Evolutionary conservation across 257 asterid species (phyloP).

Genomic region (Catharanthus roseus): DNA sequence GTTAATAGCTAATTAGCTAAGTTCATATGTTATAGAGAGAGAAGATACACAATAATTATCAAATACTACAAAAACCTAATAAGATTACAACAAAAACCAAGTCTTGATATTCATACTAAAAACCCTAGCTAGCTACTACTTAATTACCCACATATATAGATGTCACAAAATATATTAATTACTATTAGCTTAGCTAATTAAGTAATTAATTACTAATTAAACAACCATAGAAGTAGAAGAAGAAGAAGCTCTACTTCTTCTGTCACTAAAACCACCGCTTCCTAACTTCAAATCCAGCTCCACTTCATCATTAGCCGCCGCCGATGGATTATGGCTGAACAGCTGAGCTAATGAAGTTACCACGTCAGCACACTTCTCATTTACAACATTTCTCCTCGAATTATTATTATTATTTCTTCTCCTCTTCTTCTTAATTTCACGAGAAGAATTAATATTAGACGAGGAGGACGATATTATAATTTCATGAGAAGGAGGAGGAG

Average conservation of each 20-base stretch:
- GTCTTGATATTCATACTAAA: not conserved
- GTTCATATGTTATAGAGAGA: not conserved
- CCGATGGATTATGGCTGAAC: conserved; percentile 26
- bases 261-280: conserved; percentile 1
- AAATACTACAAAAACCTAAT: too few relatives aligned
- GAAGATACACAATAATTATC: too few relatives aligned
- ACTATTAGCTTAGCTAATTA: too few relatives aligned
- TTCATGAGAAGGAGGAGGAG: conserved; percentile 13
- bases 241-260: not conserved
- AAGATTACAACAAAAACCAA: too few relatives aligned
- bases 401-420: conserved; percentile 1
- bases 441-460: conserved; percentile 24
- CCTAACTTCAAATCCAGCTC: conserved; percentile 54
- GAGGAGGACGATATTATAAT: not conserved
- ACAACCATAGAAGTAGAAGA: conserved; percentile 13
- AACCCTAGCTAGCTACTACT: conserved; percentile 1
- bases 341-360: conserved; percentile 60
- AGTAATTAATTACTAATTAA: too few relatives aligned
- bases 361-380: too few relatives aligned
- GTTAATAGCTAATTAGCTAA: not conserved
- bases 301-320: conserved; percentile 9
- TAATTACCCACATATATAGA: too few relatives aligned
- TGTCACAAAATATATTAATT: too few relatives aligned
- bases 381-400: conserved; percentile 41
- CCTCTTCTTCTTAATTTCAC: conserved; percentile 8